A percentile compares a stretch with the other conserved stretches of the same genome.
Evolutionary conservation across 1,284 basidiomycete genomes (phyloP).

Genomic region (Microbotryum scabiosae): DNA sequence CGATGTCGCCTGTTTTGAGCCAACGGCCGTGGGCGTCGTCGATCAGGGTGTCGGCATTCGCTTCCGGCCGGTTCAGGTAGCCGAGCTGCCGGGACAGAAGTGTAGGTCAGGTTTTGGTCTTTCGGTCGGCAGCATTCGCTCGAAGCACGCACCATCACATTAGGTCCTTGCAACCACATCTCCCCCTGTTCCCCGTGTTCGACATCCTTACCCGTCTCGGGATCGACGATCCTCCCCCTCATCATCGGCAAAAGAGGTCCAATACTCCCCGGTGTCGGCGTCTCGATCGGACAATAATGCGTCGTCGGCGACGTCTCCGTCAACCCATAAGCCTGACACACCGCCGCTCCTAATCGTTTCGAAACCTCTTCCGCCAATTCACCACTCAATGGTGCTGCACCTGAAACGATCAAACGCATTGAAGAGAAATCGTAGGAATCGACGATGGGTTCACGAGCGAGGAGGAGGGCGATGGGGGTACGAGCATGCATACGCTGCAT

Average conservation of each 20-base stretch:
- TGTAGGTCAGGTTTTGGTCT: not conserved
- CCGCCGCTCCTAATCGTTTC: conserved; percentile 40
- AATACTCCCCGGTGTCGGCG: conserved; percentile 52
- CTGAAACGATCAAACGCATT: conserved; percentile 57
- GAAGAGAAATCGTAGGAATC: conserved; percentile 60
- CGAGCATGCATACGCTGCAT: conserved; percentile 57
- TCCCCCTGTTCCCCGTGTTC: conserved; percentile 59
- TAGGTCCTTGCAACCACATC: conserved; percentile 67
- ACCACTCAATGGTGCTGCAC: conserved; percentile 70
- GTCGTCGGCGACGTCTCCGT: conserved; percentile 65
- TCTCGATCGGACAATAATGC: conserved; percentile 36
- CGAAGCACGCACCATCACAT: conserved; percentile 14
- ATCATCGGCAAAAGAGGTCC: conserved; percentile 70
- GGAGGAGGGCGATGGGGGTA: conserved; percentile 75
- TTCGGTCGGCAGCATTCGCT: not conserved
- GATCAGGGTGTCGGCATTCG: conserved; percentile 32
- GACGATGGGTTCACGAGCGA: conserved; percentile 54
- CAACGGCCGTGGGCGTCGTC: conserved; percentile 25
- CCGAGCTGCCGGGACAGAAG: conserved; percentile 29
- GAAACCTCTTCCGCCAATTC: conserved; percentile 50
- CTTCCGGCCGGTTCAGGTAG: conserved; percentile 37
- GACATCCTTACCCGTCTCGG: conserved; percentile 44
- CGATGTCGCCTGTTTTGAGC: conserved; percentile 36
- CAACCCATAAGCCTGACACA: conserved; percentile 56
- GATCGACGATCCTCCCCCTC: conserved; percentile 63